Conservation (phyloP, 345 rosid species). For the Excoecaria agallocha region DNA sequence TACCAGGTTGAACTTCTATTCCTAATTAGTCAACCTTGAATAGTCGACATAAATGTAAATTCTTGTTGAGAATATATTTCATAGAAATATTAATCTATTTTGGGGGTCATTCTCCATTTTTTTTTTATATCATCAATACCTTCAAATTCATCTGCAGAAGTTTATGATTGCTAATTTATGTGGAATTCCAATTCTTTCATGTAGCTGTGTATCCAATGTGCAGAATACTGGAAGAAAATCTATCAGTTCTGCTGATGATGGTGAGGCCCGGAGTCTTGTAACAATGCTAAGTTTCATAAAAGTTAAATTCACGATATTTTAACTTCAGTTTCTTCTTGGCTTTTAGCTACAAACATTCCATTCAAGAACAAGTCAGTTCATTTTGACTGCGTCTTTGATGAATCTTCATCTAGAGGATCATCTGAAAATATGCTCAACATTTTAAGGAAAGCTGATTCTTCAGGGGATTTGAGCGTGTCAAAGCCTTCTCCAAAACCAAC, state of each 20-base stretch:
- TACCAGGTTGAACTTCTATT: conserved; percentile 47
- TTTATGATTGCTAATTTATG: conserved; percentile 3
- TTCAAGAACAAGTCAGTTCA: conserved; percentile 52
- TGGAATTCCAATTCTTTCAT: conserved; percentile 13
- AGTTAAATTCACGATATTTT: conserved; percentile 14
- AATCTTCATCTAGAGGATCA: conserved; percentile 36
- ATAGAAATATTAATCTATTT: neutral
- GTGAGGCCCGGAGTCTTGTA: conserved; percentile 33
- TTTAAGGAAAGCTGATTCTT: conserved; percentile 35
- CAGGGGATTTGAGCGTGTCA: conserved; percentile 25
- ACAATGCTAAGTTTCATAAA: conserved; percentile 23
- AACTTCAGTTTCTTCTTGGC: conserved; percentile 24
- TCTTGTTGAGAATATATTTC: neutral
- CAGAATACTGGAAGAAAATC: conserved; percentile 32
- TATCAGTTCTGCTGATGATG: conserved; percentile 37
- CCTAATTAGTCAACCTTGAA: neutral
- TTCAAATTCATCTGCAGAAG: neutral
- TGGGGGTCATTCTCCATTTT: neutral
- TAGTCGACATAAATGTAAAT: neutral
- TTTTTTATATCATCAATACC: neutral
- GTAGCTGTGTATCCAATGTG: conserved; percentile 53
- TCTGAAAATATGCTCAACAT: conserved; percentile 34
- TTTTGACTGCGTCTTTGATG: conserved; percentile 50
- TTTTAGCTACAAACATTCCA: conserved; percentile 33
- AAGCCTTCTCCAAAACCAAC: conserved; percentile 65